Conservation (phyloP, 371 early-diverging fungal species). For the Basidiobolus meristosporus region DNA sequence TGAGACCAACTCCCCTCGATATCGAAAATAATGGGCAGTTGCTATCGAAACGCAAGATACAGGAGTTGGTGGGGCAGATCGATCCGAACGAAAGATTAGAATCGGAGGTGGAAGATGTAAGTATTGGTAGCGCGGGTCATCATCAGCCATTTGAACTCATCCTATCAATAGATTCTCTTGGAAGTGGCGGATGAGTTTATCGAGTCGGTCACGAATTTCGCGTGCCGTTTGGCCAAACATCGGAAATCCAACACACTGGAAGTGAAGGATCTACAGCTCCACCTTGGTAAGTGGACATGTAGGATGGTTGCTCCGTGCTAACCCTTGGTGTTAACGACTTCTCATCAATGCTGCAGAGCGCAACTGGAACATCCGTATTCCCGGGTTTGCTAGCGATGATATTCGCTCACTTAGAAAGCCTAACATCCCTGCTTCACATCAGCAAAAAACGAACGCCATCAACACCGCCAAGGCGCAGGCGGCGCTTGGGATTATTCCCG, state of each 20-base stretch:
- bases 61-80: constrained; percentile 71
- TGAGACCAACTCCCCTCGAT: no score
- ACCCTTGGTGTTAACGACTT: no score
- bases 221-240: constrained; percentile 83
- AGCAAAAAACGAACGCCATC: no score
- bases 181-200: constrained; percentile 89
- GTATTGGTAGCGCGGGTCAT: no score
- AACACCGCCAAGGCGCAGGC: no score
- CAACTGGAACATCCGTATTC: constrained; percentile 86
- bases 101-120: constrained; percentile 78
- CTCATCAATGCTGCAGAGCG: constrained; percentile 57
- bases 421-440: no score
- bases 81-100: constrained; percentile 72
- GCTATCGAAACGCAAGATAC: constrained; percentile 69
- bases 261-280: constrained; percentile 80
- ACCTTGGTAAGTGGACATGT: constrained; percentile 38
- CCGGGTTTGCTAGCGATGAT: constrained; percentile 73
- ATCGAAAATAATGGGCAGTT: no score
- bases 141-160: no score
- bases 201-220: constrained; percentile 64
- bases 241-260: constrained; percentile 65
- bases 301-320: no score
- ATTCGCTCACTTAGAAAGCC: no score
- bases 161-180: constrained; percentile 48
- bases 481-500: no score